A percentile compares a stretch with the other conserved stretches of the same genome.
Evolutionary conservation across 768 basidiomycete genomes (phyloP).

Genomic region (Collybia nuda): DNA sequence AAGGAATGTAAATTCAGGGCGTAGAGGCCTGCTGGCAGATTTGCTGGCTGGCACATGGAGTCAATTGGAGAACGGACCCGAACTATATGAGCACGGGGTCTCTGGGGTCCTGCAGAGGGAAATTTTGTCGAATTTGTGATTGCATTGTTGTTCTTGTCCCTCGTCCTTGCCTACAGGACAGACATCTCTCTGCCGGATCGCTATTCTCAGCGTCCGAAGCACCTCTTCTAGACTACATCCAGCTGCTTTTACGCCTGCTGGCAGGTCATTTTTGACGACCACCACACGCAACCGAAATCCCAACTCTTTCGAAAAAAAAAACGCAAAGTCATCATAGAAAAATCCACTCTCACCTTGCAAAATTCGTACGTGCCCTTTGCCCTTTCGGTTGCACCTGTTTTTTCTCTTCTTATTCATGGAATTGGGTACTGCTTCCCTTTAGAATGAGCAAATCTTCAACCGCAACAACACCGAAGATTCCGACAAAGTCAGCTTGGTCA

Average conservation of each 20-base stretch:
- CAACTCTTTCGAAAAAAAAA: conserved; percentile 48
- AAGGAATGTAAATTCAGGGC: not conserved
- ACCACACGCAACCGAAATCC: conserved; percentile 60
- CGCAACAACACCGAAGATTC: conserved; percentile 69
- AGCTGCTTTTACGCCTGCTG: conserved; percentile 80
- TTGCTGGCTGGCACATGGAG: not conserved
- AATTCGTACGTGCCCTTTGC: conserved; percentile 38
- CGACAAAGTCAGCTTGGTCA: conserved; percentile 87
- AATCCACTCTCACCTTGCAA: conserved; percentile 36
- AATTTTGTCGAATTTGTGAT: conserved; percentile 12
- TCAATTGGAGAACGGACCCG: not conserved
- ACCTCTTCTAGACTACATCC: conserved; percentile 46
- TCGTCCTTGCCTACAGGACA: conserved; percentile 40
- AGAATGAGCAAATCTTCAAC: conserved; percentile 96
- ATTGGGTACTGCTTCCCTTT: conserved; percentile 3
- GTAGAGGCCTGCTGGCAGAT: not conserved
- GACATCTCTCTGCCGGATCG: conserved; percentile 39
- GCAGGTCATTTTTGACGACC: conserved; percentile 90
- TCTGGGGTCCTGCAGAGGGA: conserved; percentile 22
- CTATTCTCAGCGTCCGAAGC: conserved; percentile 41
- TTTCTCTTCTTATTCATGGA: conserved; percentile 12
- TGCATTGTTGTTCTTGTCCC: conserved; percentile 35
- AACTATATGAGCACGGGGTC: conserved; percentile 7
- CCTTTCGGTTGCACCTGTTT: conserved; percentile 3
- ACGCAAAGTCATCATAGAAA: conserved; percentile 11